Conservation (phyloP, 306 rosid species). For the Vicia faba region DNA sequence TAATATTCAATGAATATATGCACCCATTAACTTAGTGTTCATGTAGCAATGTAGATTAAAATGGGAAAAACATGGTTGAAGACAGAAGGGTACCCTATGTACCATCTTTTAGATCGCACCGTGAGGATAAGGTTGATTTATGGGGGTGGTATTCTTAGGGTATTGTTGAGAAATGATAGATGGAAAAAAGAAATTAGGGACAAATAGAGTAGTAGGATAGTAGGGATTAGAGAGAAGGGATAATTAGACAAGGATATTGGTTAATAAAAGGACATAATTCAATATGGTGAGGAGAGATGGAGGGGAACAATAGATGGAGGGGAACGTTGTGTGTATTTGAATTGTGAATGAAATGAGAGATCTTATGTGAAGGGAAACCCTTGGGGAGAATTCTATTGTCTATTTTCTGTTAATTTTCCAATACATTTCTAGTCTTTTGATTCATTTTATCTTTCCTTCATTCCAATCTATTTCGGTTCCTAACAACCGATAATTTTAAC, state of each 20-base stretch:
- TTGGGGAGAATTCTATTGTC: background rate
- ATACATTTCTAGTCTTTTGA: background rate
- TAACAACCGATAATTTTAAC: background rate
- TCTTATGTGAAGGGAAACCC: background rate
- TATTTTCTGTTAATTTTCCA: background rate
- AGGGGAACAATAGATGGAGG: background rate
- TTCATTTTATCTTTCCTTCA: background rate
- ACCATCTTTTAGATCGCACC: background rate
- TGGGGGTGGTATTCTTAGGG: background rate
- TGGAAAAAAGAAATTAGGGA: background rate
- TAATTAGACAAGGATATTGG: background rate
- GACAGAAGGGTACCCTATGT: background rate
- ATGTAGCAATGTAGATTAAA: background rate
- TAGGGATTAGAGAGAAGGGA: background rate
- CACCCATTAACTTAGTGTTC: background rate
- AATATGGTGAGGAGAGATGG: background rate
- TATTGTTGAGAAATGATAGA: background rate
- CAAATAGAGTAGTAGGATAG: background rate
- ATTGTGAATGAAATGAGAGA: too few relatives aligned
- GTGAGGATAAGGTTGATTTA: background rate
- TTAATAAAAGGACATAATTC: background rate
- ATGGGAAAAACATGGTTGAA: background rate
- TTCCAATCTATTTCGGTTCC: background rate
- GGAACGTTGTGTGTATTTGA: background rate
- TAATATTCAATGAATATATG: background rate